Conservation (phyloP, 2,329 filamentous ascomycete genomes). For the Grosmannia huntii region DNA sequence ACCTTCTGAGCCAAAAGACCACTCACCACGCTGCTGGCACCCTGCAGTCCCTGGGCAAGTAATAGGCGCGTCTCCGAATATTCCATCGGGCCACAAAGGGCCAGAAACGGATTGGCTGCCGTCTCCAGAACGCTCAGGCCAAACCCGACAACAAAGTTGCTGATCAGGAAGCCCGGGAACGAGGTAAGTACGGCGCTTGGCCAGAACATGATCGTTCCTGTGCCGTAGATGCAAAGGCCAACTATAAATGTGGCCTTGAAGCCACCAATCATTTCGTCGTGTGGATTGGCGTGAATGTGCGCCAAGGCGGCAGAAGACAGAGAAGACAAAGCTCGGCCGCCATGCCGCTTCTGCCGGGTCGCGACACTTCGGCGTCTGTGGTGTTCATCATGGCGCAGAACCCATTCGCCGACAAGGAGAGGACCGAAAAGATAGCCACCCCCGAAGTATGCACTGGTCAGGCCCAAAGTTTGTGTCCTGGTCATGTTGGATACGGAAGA, state of each 20-base stretch:
- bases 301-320: background rate
- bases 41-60: slow-evolving; percentile 64
- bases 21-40: slow-evolving; percentile 59
- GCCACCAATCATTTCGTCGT: slow-evolving; percentile 40
- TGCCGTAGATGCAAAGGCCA: slow-evolving; percentile 61
- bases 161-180: slow-evolving; percentile 66
- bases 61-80: slow-evolving; percentile 66
- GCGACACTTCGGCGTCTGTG: slow-evolving; percentile 26
- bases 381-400: slow-evolving; percentile 56
- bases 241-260: slow-evolving; percentile 73
- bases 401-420: slow-evolving; percentile 54
- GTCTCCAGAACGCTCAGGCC: slow-evolving; percentile 69
- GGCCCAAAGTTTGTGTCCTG: slow-evolving; percentile 48
- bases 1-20: slow-evolving; percentile 60
- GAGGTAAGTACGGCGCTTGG: slow-evolving; percentile 62
- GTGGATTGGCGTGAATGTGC: slow-evolving; percentile 1
- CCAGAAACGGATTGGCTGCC: slow-evolving; percentile 62
- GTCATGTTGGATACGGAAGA: slow-evolving; percentile 49
- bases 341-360: background rate
- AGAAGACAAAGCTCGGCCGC: background rate
- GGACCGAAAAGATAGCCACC: slow-evolving; percentile 60
- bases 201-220: slow-evolving; percentile 78
- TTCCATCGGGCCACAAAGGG: slow-evolving; percentile 58
- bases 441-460: slow-evolving; percentile 59
- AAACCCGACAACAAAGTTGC: slow-evolving; percentile 62